phyloP scores from a whole-genome alignment of 2,329 filamentous ascomycete genomes.

The Colletotrichum lindemuthianum region DNA sequence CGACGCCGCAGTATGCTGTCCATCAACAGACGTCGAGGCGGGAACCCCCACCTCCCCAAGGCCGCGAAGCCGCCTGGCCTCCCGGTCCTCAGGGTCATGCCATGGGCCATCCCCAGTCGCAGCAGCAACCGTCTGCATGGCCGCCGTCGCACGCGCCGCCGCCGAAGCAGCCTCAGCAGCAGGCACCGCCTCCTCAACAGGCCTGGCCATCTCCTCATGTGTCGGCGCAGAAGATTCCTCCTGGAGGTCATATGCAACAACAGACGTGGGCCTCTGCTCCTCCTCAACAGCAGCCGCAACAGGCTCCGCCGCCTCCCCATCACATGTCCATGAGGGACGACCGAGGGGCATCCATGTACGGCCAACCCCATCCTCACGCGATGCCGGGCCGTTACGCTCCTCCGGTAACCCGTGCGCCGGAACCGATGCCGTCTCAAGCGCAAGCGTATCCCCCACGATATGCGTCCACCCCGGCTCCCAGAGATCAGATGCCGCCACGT shows the following conservation, averaged over 20 bases:
- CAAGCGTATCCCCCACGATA: conserved; percentile 54
- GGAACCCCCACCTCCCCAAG: conserved; percentile 49
- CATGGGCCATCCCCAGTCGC: conserved; percentile 41
- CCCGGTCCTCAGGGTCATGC: conserved; percentile 39
- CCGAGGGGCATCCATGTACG: conserved; percentile 49
- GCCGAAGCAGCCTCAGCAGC: conserved; percentile 42
- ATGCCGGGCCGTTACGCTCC: conserved; percentile 52
- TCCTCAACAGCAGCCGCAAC: conserved; percentile 40
- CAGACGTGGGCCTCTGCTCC: conserved; percentile 44
- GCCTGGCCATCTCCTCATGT: conserved; percentile 52
- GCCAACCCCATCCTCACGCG: conserved; percentile 41
- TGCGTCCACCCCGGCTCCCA: conserved; percentile 53
- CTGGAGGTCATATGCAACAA: conserved; percentile 46
- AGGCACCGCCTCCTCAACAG: conserved; percentile 40
- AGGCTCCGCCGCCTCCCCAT: conserved; percentile 33
- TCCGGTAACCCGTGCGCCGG: conserved; percentile 51
- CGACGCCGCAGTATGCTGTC: conserved; percentile 64
- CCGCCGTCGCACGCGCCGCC: conserved; percentile 46
- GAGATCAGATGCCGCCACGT: conserved; percentile 55
- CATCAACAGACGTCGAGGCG: conserved; percentile 58
- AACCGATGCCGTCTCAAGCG: conserved; percentile 52
- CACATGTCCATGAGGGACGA: conserved; percentile 49
- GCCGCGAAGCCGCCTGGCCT: conserved; percentile 50
- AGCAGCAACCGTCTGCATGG: conserved; percentile 46
- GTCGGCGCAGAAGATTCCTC: conserved; percentile 47